A percentile compares a stretch with the other conserved stretches of the same genome.
Evolutionary conservation across 1,284 basidiomycete genomes (phyloP).

Genomic region (Marasmius oreades): DNA sequence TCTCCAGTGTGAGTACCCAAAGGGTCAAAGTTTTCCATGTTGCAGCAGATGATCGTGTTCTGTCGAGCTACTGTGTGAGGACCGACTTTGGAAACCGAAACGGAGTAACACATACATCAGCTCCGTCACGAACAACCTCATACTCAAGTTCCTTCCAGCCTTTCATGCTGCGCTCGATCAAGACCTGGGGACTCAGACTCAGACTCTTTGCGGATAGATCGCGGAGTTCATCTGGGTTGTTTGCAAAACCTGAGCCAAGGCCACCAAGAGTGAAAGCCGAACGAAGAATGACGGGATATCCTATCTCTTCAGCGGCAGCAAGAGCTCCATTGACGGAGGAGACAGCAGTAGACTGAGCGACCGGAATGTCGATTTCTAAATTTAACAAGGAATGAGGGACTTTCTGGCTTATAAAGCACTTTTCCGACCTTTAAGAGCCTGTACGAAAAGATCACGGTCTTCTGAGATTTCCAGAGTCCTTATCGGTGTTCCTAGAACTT

Average conservation of each 20-base stretch:
- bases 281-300: conserved; percentile 97
- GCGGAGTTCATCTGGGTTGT: conserved; percentile 92
- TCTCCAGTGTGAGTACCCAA: conserved; percentile 99
- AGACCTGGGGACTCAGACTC: conserved; percentile 90
- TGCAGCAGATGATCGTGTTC: conserved; percentile 95
- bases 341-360: conserved; percentile 95
- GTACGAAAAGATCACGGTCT: conserved; percentile 95
- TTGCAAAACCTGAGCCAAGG: conserved; percentile 97
- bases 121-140: conserved; percentile 96
- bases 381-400: conserved; percentile 9
- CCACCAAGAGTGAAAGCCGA: conserved; percentile 98
- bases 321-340: conserved; percentile 94
- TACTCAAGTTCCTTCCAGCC: conserved; percentile 99
- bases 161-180: conserved; percentile 98
- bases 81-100: conserved; percentile 6
- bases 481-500: conserved; percentile 95
- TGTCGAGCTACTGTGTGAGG: conserved; percentile 25
- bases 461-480: conserved; percentile 94
- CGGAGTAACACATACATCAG: conserved; percentile 62
- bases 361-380: conserved; percentile 96
- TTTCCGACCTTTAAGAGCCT: conserved; percentile 85
- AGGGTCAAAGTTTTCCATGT: conserved; percentile 99
- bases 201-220: conserved; percentile 93
- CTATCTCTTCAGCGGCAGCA: conserved; percentile 86
- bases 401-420: conserved; percentile 1